Percentiles rank a stretch among this genome's conserved stretches.
phyloP scores from a whole-genome alignment of 441 rosid species.

The Gossypium gossypioides region DNA sequence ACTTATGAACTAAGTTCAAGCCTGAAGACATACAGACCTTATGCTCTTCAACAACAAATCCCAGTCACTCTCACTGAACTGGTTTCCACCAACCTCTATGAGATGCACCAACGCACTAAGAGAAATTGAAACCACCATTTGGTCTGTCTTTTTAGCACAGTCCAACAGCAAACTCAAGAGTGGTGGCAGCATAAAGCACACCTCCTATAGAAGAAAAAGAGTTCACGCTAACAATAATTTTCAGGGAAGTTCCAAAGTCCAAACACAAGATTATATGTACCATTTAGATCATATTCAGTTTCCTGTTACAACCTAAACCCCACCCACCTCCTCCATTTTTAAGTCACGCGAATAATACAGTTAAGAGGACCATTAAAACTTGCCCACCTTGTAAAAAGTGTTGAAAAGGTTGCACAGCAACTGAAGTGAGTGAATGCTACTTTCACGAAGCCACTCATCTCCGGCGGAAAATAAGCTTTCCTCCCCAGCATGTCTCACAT shows the following conservation, averaged over 20 bases:
- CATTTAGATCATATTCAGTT: not conserved
- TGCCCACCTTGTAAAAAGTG: constrained; percentile 89
- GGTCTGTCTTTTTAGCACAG: constrained; percentile 95
- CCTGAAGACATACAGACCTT: constrained; percentile 37
- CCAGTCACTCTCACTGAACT: constrained; percentile 93
- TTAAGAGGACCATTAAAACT: not conserved
- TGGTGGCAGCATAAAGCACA: constrained; percentile 97
- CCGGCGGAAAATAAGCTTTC: constrained; percentile 64
- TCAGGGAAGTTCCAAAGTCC: not conserved
- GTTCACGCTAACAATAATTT: not conserved
- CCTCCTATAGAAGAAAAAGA: constrained; percentile 50
- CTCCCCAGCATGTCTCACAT: constrained; percentile 88
- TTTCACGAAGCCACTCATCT: constrained; percentile 89
- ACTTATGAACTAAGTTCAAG: not conserved
- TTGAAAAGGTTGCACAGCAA: constrained; percentile 96
- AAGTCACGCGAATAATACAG: not conserved
- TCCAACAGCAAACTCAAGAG: constrained; percentile 87
- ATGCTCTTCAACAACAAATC: constrained; percentile 93
- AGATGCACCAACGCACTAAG: constrained; percentile 95
- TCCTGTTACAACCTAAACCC: not conserved
- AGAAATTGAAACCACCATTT: constrained; percentile 89
- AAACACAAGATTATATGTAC: not conserved
- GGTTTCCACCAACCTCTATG: constrained; percentile 98
- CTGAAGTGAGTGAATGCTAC: constrained; percentile 96
- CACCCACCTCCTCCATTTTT: not conserved